phyloP scores from a whole-genome alignment of 257 asterid genomes.

The Echites panduratus region DNA sequence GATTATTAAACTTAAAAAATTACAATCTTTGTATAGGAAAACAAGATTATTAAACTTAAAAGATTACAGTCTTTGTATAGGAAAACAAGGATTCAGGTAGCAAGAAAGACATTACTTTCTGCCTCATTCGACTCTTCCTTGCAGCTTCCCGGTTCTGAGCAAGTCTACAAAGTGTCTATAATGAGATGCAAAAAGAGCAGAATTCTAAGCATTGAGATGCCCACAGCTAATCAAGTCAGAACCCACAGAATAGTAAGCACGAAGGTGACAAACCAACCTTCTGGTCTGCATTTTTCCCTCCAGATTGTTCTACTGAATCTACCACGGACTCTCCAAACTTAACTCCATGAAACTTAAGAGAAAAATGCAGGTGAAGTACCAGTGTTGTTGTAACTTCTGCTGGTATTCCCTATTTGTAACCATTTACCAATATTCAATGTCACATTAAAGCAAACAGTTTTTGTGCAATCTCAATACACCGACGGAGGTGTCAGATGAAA shows the following conservation, averaged over 20 bases:
- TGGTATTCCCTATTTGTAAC: no score
- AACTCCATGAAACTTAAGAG: conserved; percentile 23
- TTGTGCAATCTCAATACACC: no score
- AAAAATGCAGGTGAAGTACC: background rate
- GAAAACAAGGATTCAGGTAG: background rate
- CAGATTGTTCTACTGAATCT: conserved; percentile 32
- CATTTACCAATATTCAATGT: no score
- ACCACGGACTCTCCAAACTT: conserved; percentile 18
- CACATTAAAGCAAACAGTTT: no score
- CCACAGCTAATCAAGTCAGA: background rate
- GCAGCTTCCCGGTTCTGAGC: conserved; percentile 99
- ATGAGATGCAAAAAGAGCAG: conserved; percentile 6
- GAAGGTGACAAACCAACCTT: conserved; percentile 25
- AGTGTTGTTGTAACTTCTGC: no score
- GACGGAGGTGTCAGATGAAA: no score
- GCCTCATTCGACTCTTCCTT: conserved; percentile 81
- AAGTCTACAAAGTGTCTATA: conserved; percentile 76
- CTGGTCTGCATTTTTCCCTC: no score
- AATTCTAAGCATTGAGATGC: background rate
- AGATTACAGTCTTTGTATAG: background rate
- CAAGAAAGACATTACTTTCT: conserved; percentile 46
- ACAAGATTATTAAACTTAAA: no score
- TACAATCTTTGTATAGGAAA: no score
- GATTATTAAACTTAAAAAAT: no score
- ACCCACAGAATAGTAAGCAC: background rate